Conservation (phyloP, 371 early-diverging fungal species). For the Lichtheimia hyalospora region DNA sequence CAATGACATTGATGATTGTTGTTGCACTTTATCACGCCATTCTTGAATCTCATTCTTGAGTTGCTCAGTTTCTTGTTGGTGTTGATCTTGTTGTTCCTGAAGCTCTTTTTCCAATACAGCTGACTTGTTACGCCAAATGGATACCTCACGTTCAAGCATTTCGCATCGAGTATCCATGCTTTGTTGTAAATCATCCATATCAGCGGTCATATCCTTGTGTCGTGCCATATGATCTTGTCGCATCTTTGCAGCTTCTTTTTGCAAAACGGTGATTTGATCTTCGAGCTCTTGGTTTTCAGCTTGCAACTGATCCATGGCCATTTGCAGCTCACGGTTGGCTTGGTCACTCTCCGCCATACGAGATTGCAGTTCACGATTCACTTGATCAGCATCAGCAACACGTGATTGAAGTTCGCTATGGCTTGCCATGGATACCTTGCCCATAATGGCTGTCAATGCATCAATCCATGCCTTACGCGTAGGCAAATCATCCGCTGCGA, state of each 20-base stretch:
- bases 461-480: slow-evolving; percentile 48
- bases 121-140: slow-evolving; percentile 19
- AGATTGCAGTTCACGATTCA: slow-evolving; percentile 39
- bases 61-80: slow-evolving; percentile 4
- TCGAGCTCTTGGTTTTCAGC: slow-evolving; percentile 26
- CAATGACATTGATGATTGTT: not conserved
- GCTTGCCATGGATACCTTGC: slow-evolving; percentile 49
- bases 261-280: slow-evolving; percentile 24
- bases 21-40: slow-evolving; percentile 22
- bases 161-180: slow-evolving; percentile 27
- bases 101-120: slow-evolving; percentile 22
- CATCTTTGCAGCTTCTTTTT: slow-evolving; percentile 21
- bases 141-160: slow-evolving; percentile 24
- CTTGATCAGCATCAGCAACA: slow-evolving; percentile 34
- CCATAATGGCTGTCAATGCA: slow-evolving; percentile 51
- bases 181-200: slow-evolving; percentile 24
- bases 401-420: slow-evolving; percentile 47
- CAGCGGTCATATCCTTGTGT: slow-evolving; percentile 14
- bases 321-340: slow-evolving; percentile 37
- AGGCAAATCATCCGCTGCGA: slow-evolving; percentile 46
- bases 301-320: slow-evolving; percentile 28
- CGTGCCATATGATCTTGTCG: slow-evolving; percentile 17
- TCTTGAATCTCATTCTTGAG: slow-evolving; percentile 15
- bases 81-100: slow-evolving; percentile 7
- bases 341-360: slow-evolving; percentile 37